phyloP scores from a whole-genome alignment of 495 filamentous ascomycete species.

The Penicillium verhagenii region DNA sequence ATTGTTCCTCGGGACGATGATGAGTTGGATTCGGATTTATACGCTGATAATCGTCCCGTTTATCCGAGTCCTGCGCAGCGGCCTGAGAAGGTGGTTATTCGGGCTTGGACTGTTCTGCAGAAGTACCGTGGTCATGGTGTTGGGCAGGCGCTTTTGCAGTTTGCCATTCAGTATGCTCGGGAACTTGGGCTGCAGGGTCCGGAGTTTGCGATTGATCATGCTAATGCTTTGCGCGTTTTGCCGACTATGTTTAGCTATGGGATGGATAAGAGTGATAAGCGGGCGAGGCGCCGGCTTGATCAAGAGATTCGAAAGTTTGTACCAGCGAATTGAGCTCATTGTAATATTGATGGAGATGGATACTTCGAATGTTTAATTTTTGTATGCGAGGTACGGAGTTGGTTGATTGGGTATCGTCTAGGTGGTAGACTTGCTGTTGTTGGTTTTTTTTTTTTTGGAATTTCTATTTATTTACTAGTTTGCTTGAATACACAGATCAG shows the following conservation, averaged over 20 bases:
- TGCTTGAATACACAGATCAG: too few relatives aligned
- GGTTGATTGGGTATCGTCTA: too few relatives aligned
- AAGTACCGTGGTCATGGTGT: slow-evolving; percentile 66
- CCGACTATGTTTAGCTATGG: neutral
- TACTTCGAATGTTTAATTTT: too few relatives aligned
- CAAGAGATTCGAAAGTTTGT: neutral
- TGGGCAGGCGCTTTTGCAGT: slow-evolving; percentile 64
- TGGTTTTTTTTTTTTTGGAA: too few relatives aligned
- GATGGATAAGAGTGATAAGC: slow-evolving; percentile 1
- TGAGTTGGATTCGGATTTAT: neutral
- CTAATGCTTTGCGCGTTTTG: slow-evolving; percentile 48
- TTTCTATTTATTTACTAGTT: too few relatives aligned
- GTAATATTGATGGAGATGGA: too few relatives aligned
- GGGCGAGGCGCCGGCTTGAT: neutral
- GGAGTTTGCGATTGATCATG: slow-evolving; percentile 67
- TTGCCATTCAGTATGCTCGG: slow-evolving; percentile 58
- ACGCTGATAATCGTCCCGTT: neutral
- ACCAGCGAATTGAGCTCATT: neutral
- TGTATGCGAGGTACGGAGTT: too few relatives aligned
- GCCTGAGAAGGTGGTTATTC: slow-evolving; percentile 44
- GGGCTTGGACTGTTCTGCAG: slow-evolving; percentile 72
- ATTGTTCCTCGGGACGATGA: neutral
- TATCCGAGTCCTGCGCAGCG: neutral
- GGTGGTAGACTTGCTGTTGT: too few relatives aligned
- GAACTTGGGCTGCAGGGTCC: slow-evolving; percentile 53